A percentile compares a stretch with the other conserved stretches of the same genome.
phyloP scores from a whole-genome alignment of 306 rosid species.

The Albizia julibrissin region DNA sequence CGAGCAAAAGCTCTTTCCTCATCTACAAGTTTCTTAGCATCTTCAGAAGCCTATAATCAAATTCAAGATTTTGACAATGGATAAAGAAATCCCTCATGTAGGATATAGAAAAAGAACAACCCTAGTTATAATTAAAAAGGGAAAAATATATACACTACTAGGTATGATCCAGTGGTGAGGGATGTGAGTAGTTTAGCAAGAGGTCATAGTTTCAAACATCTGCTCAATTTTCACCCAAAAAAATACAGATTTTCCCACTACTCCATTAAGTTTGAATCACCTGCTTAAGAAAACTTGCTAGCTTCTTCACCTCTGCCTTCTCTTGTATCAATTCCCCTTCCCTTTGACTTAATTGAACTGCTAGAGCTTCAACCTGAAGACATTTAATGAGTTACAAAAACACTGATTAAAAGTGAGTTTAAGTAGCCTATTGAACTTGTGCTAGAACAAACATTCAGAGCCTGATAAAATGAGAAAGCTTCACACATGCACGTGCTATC shows the following conservation, averaged over 20 bases:
- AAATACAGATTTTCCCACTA: not conserved
- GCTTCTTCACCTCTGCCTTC: slow-evolving; percentile 92
- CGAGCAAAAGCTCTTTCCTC: slow-evolving; percentile 97
- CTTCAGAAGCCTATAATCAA: slow-evolving; percentile 88
- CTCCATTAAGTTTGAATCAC: slow-evolving; percentile 41
- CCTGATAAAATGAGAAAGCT: not conserved
- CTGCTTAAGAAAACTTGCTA: slow-evolving; percentile 97
- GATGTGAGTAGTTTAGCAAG: not conserved
- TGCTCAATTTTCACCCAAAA: not conserved
- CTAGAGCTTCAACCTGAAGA: slow-evolving; percentile 71
- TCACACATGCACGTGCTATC: not conserved
- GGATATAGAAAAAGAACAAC: slow-evolving; percentile 5
- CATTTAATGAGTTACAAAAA: slow-evolving; percentile 1
- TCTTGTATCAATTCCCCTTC: slow-evolving; percentile 78
- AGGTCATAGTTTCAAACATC: not conserved
- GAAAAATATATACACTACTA: not conserved
- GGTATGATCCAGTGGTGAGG: not conserved
- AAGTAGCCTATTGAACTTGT: not conserved
- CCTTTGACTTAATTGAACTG: slow-evolving; percentile 86
- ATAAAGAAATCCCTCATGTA: slow-evolving; percentile 10
- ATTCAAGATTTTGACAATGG: slow-evolving; percentile 31
- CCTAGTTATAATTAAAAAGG: not conserved
- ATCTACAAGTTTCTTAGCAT: slow-evolving; percentile 89
- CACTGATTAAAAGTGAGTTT: slow-evolving; percentile 18
- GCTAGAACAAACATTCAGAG: not conserved